Base-by-base conservation (phyloP, 129 eudicot genomes). In the Deinandra increscens region DNA sequence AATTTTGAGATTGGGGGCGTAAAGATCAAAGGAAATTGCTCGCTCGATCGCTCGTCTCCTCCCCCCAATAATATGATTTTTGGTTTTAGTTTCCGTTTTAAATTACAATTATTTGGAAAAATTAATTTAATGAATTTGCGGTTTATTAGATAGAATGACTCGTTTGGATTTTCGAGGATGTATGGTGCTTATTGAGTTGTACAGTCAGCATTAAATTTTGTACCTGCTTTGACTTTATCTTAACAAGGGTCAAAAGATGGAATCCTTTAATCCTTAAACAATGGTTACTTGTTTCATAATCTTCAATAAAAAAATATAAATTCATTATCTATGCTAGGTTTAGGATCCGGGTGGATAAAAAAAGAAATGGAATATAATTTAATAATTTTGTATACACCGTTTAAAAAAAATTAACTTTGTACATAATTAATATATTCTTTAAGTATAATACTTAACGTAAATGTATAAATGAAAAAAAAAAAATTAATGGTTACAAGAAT, bases 11-110 rank as follows among this genome's bases (percentile, higher is more conserved):
- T 75, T 76, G 75, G 70, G 80, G 81, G 75, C 63, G 69, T 50
- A 60, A 69, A 60, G 81, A 69, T 69, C 59, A 69, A 69, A 69
- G 76, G 64, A 77, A 76, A 49, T n/a, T n/a, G n/a, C n/a, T n/a
- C n/a, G n/a, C n/a, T n/a, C n/a, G n/a, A n/a, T 26, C 37, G 61
- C 13, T 65, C 33, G 37, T 66, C 43, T 37, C 39, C 61, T 14
- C 19, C 53, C 75, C 75, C 76, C 76, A 50, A 62, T 37, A 38
- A 59, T 62, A 18, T 60, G 31, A 69, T 18, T 61, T 77, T 13
- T 19, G 64, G 4, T 23, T 50, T 61, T 69, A 26, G 2, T 42
- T 54, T 55, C 46, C 46, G 13, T 41, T 69, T 69, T 69, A 69
- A 38, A 41, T 54, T 31, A 22, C 6, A 12, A 10, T 22, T 13